These are phyloP conservation scores for Alternaria brassicicola DNA, from an alignment of 2,329 filamentous ascomycete genomes.

Conservation along the genomic window DNA sequence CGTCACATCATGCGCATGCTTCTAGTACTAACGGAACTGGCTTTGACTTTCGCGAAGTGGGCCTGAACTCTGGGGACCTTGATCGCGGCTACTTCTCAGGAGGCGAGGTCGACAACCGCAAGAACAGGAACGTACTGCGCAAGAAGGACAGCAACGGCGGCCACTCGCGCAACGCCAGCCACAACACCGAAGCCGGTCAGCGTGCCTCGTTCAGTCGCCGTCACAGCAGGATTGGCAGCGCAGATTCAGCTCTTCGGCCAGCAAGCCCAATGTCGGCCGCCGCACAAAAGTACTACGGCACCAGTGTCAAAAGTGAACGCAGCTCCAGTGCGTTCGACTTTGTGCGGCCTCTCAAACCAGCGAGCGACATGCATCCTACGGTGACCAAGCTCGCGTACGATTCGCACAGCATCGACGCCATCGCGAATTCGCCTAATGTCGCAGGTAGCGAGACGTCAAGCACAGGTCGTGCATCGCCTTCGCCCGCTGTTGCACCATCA, in stretches of 20 bases:
- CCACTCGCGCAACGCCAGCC: constrained; percentile 76
- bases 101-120: constrained; percentile 77
- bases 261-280: constrained; percentile 60
- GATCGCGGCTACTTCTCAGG: constrained; percentile 95
- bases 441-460: constrained; percentile 58
- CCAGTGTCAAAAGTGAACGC: constrained; percentile 41
- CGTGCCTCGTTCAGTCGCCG: constrained; percentile 68
- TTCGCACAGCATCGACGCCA: constrained; percentile 54
- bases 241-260: constrained; percentile 72
- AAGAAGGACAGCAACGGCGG: constrained; percentile 70
- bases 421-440: constrained; percentile 49
- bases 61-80: constrained; percentile 59
- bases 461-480: constrained; percentile 54
- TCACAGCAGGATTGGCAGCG: constrained; percentile 79
- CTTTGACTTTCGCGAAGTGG: constrained; percentile 36
- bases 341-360: constrained; percentile 48
- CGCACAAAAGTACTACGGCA: constrained; percentile 72
- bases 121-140: constrained; percentile 70
- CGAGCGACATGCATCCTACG: constrained; percentile 57
- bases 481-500: constrained; percentile 41
- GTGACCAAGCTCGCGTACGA: constrained; percentile 64
- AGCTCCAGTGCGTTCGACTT: constrained; percentile 58
- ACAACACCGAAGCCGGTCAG: constrained; percentile 62
- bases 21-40: constrained; percentile 38
- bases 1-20: constrained; percentile 41